Evolutionary conservation across 352 stramenopile genomes (phyloP).

Genomic region (Globisporangium lucens): DNA sequence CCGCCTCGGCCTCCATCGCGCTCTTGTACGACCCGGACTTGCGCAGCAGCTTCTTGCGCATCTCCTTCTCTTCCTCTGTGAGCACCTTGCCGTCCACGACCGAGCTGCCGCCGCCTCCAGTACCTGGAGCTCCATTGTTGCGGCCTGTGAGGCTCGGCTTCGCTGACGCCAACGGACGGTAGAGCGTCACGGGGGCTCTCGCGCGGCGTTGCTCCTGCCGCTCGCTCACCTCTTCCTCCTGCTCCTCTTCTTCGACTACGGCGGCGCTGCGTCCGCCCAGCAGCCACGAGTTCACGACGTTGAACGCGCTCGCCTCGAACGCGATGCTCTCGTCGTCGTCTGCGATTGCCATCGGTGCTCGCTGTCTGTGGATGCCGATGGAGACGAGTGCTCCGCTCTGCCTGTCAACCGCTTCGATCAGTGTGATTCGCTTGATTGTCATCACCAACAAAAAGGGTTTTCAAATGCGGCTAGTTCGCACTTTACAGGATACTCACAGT

Average conservation of each 20-base stretch:
- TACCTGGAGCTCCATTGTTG: constrained; percentile 13
- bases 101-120: background rate
- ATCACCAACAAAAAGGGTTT: background rate
- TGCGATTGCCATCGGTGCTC: constrained; percentile 10
- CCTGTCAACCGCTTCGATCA: background rate
- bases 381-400: background rate
- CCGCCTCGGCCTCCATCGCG: constrained; percentile 29
- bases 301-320: constrained; percentile 52
- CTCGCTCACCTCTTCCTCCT: constrained; percentile 13
- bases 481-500: background rate
- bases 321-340: constrained; percentile 48
- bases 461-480: background rate
- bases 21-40: constrained; percentile 38
- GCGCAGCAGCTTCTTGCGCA: constrained; percentile 70
- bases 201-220: background rate
- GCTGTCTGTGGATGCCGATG: background rate
- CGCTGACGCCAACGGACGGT: constrained; percentile 36
- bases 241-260: constrained; percentile 6
- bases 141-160: constrained; percentile 32
- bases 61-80: constrained; percentile 63
- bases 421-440: background rate
- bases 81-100: constrained; percentile 21
- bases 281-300: constrained; percentile 68
- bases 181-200: constrained; percentile 43
- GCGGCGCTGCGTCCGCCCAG: constrained; percentile 23